These are phyloP conservation scores for Ceratobasidium papillatum DNA, from an alignment of 1,284 basidiomycete species.

Conservation along the genomic window DNA sequence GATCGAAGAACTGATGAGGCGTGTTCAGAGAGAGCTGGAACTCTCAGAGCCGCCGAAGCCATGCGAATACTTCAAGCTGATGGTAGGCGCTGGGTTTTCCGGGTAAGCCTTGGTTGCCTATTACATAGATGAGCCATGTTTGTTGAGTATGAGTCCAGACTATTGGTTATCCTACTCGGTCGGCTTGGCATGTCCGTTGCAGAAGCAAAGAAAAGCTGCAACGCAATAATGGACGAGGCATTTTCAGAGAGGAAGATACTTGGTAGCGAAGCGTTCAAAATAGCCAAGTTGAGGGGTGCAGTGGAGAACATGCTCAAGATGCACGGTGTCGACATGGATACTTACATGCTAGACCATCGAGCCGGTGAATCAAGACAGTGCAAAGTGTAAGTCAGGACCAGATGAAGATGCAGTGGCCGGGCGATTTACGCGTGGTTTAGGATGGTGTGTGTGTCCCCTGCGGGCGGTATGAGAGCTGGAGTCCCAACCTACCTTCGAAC, in stretches of 20 bases:
- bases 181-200: slow-evolving; percentile 50
- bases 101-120: background rate
- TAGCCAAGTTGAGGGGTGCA: background rate
- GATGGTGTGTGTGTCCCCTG: background rate
- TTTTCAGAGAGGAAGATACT: slow-evolving; percentile 7
- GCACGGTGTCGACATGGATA: background rate
- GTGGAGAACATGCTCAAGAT: background rate
- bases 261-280: background rate
- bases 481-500: background rate
- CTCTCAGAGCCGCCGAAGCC: background rate
- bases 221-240: slow-evolving; percentile 38
- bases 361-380: background rate
- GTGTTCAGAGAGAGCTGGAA: background rate
- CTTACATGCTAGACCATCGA: background rate
- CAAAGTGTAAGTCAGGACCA: background rate
- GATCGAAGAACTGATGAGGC: background rate
- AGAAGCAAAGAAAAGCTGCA: slow-evolving; percentile 49
- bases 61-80: background rate
- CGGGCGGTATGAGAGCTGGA: background rate
- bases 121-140: no score
- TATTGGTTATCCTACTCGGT: slow-evolving; percentile 48
- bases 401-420: background rate
- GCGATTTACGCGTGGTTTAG: background rate
- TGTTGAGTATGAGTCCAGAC: background rate
- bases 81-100: slow-evolving; percentile 1